A percentile compares a stretch with the other conserved stretches of the same genome.
Conservation (phyloP, 2,329 filamentous ascomycete species). For the Neonectria magnoliae region DNA sequence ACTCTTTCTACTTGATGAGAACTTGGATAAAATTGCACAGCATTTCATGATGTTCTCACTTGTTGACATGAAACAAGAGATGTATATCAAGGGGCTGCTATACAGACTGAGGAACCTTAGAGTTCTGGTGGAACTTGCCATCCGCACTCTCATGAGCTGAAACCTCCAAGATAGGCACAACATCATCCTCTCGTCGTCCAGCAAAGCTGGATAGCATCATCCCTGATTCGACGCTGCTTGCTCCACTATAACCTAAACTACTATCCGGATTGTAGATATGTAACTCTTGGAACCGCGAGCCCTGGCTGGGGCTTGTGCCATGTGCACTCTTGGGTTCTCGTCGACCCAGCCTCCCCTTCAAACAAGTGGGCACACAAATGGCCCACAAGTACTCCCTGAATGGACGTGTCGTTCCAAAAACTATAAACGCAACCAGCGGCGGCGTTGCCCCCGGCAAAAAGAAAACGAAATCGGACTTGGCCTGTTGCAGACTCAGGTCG, state of each 20-base stretch:
- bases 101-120: not conserved
- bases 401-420: slow-evolving; percentile 28
- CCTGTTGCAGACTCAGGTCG: slow-evolving; percentile 44
- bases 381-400: slow-evolving; percentile 26
- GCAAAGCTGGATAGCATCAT: not conserved
- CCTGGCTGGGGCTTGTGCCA: not conserved
- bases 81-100: not conserved
- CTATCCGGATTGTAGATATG: not conserved
- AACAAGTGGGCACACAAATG: not conserved
- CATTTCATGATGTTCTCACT: not conserved
- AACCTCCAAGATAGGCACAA: slow-evolving; percentile 9
- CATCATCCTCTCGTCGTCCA: slow-evolving; percentile 9
- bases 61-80: not conserved
- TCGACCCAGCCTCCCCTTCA: not conserved
- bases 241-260: not conserved
- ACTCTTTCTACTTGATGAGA: no score
- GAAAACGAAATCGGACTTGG: slow-evolving; percentile 29
- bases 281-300: not conserved
- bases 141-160: not conserved
- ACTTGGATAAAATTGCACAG: not conserved
- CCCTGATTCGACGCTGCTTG: not conserved
- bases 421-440: slow-evolving; percentile 24
- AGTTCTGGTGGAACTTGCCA: not conserved
- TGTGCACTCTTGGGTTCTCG: not conserved
- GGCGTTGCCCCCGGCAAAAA: slow-evolving; percentile 42